Evolutionary conservation across 495 filamentous ascomycete species (phyloP).

Genomic region (Tuber magnatum): DNA sequence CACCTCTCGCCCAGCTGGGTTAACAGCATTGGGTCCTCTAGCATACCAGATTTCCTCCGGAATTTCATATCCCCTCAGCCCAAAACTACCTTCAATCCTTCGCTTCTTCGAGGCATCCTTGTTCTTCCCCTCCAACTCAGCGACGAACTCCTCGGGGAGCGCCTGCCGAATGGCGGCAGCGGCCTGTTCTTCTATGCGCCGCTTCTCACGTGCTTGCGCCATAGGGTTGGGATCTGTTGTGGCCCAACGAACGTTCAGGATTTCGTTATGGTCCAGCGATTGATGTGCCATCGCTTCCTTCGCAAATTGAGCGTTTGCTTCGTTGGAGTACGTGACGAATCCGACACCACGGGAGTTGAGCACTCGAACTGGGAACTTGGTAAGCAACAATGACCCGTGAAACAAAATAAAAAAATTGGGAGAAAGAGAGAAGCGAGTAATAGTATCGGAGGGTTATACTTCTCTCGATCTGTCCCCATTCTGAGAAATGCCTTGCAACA

Average conservation of each 20-base stretch:
- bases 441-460: slow-evolving; percentile 42
- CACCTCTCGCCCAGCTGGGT: slow-evolving; percentile 51
- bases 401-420: neutral
- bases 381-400: slow-evolving; percentile 15
- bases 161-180: slow-evolving; percentile 88
- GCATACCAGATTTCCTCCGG: slow-evolving; percentile 94
- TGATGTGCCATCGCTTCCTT: slow-evolving; percentile 90
- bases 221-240: slow-evolving; percentile 93
- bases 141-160: slow-evolving; percentile 84
- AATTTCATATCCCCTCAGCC: slow-evolving; percentile 83
- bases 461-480: slow-evolving; percentile 88
- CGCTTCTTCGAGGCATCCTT: slow-evolving; percentile 76
- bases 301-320: slow-evolving; percentile 81
- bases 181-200: slow-evolving; percentile 91
- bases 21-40: slow-evolving; percentile 54
- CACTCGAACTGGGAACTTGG: slow-evolving; percentile 53
- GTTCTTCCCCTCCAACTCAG: slow-evolving; percentile 87
- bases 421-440: neutral
- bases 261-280: slow-evolving; percentile 75
- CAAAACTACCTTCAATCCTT: slow-evolving; percentile 84
- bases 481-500: slow-evolving; percentile 84
- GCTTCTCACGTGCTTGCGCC: slow-evolving; percentile 85
- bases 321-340: slow-evolving; percentile 82
- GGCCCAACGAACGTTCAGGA: slow-evolving; percentile 95
- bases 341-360: slow-evolving; percentile 84